Percentiles rank a stretch among this genome's conserved stretches.
phyloP scores from a whole-genome alignment of 1,284 basidiomycete species.

The Pseudozyma sp. region DNA sequence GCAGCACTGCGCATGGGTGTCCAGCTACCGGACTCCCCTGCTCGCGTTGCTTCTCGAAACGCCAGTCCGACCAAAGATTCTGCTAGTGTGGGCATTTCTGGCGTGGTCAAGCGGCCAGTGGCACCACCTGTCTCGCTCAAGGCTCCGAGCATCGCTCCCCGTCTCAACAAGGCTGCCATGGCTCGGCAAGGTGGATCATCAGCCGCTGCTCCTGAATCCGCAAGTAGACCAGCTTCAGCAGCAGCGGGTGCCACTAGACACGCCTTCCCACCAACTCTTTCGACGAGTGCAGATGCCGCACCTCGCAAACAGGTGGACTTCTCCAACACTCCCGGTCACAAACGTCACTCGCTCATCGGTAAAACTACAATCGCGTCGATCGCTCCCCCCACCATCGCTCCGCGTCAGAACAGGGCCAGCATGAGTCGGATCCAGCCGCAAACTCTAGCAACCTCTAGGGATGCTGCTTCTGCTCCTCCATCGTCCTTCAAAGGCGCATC shows the following conservation, averaged over 20 bases:
- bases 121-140: conserved; percentile 31
- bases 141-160: conserved; percentile 46
- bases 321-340: conserved; percentile 54
- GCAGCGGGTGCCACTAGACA: neutral
- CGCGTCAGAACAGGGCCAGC: conserved; percentile 26
- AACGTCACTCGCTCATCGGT: conserved; percentile 14
- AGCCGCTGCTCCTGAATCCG: neutral
- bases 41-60: conserved; percentile 9
- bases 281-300: neutral
- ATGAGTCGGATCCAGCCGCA: conserved; percentile 12
- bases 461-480: neutral
- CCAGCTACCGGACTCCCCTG: conserved; percentile 1
- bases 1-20: conserved; percentile 71
- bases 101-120: conserved; percentile 27
- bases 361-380: conserved; percentile 13
- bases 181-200: conserved; percentile 21
- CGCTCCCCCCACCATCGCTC: conserved; percentile 3
- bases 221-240: neutral
- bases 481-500: neutral
- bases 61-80: conserved; percentile 5
- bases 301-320: conserved; percentile 46
- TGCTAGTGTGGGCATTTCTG: conserved; percentile 18
- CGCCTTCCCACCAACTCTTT: conserved; percentile 6
- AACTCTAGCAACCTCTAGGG: neutral
- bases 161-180: conserved; percentile 52